Evolutionary conservation across 169 alveolate genomes (phyloP).

Genomic region (Plasmodium chabaudi): DNA sequence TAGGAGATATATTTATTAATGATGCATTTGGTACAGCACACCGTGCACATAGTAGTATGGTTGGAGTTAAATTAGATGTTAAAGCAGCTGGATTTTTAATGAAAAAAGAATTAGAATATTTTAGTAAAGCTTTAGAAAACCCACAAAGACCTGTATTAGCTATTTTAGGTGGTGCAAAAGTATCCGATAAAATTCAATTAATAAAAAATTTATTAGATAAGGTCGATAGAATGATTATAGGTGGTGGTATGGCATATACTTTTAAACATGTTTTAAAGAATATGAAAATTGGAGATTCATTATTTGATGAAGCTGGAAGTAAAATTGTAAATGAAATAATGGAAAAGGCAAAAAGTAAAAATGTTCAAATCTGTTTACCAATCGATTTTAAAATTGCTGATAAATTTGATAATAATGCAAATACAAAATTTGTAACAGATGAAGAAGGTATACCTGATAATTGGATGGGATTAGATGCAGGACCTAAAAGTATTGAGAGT

Average conservation of each 20-base stretch:
- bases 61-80: slow-evolving; percentile 91
- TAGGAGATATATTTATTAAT: slow-evolving; percentile 96
- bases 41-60: slow-evolving; percentile 98
- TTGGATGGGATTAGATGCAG: slow-evolving; percentile 98
- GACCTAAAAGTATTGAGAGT: slow-evolving; percentile 92
- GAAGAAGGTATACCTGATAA: slow-evolving; percentile 95
- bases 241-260: slow-evolving; percentile 99
- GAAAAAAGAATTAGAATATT: slow-evolving; percentile 96
- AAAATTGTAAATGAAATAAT: slow-evolving; percentile 94
- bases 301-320: slow-evolving; percentile 97
- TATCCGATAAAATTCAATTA: slow-evolving; percentile 96
- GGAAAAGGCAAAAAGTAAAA: slow-evolving; percentile 93
- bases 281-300: slow-evolving; percentile 94
- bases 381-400: slow-evolving; percentile 95
- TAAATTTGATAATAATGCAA: slow-evolving; percentile 92
- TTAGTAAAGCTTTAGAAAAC: slow-evolving; percentile 94
- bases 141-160: slow-evolving; percentile 96
- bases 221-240: slow-evolving; percentile 96
- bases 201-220: slow-evolving; percentile 93
- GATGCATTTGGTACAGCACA: slow-evolving; percentile 99
- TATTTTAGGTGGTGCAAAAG: slow-evolving; percentile 99
- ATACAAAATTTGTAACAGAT: slow-evolving; percentile 87
- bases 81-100: slow-evolving; percentile 96
- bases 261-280: slow-evolving; percentile 92
- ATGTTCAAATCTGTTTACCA: slow-evolving; percentile 95